phyloP scores from a whole-genome alignment of 2,329 filamentous ascomycete genomes.

The Fusarium haematococcum region DNA sequence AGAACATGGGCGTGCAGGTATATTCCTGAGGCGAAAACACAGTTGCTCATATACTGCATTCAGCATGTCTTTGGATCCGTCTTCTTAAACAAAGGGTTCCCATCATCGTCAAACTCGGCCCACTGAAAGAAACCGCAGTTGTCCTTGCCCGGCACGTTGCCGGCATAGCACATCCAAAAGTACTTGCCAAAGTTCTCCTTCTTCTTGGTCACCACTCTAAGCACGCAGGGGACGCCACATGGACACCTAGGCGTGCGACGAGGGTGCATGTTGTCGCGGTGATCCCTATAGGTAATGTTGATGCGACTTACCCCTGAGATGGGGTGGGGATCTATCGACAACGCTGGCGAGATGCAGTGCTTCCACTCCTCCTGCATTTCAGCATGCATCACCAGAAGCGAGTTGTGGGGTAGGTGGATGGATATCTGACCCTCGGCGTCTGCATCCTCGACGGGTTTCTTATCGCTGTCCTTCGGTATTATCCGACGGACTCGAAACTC shows the following conservation, averaged over 20 bases:
- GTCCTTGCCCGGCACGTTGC: slow-evolving; percentile 75
- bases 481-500: slow-evolving; percentile 90
- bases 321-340: slow-evolving; percentile 85
- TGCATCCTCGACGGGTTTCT: slow-evolving; percentile 54
- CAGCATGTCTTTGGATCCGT: not conserved
- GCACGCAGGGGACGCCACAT: slow-evolving; percentile 75
- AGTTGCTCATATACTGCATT: not conserved
- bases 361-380: slow-evolving; percentile 99
- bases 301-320: slow-evolving; percentile 83
- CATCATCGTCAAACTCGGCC: slow-evolving; percentile 89
- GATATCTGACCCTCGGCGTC: slow-evolving; percentile 87
- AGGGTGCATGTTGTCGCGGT: slow-evolving; percentile 82
- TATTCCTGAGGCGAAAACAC: not conserved
- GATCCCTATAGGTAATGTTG: slow-evolving; percentile 94
- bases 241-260: slow-evolving; percentile 80
- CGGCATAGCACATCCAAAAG: slow-evolving; percentile 93
- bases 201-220: slow-evolving; percentile 85
- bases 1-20: not conserved
- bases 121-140: slow-evolving; percentile 85
- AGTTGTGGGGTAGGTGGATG: slow-evolving; percentile 95
- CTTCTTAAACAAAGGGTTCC: slow-evolving; percentile 67
- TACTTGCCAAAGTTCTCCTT: slow-evolving; percentile 82
- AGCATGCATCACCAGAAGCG: slow-evolving; percentile 93
- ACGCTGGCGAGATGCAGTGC: slow-evolving; percentile 82
- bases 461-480: slow-evolving; percentile 67